Evolutionary conservation across 345 rosid species (phyloP).

Genomic region (Citrus glauca): DNA sequence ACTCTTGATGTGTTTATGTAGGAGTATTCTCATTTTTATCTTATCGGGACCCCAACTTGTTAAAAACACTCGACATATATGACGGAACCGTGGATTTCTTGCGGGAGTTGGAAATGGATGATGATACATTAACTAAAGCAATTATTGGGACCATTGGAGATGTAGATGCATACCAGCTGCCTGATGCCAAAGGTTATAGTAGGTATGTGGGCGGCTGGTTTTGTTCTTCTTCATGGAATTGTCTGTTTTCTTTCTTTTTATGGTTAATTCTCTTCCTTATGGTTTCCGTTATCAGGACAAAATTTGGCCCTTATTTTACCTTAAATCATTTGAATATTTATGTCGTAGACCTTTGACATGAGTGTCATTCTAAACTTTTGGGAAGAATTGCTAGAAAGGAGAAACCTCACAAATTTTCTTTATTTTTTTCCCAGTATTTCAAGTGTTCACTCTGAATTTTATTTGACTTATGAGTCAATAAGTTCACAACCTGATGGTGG

Average conservation of each 20-base stretch:
- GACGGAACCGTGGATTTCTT: conserved; percentile 86
- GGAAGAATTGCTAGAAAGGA: not conserved
- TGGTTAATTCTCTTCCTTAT: not conserved
- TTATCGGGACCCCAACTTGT: conserved; percentile 88
- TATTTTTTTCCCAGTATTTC: not conserved
- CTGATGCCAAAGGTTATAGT: conserved; percentile 98
- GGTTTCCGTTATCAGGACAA: not conserved
- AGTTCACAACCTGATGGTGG: not conserved
- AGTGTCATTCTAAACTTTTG: not conserved
- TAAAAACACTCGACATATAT: conserved; percentile 83
- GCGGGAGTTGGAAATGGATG: conserved; percentile 74
- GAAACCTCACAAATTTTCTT: not conserved
- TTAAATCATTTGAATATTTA: not conserved
- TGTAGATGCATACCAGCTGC: conserved; percentile 90
- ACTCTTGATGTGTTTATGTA: conserved; percentile 21
- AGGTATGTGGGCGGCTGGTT: conserved; percentile 45
- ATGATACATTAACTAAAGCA: conserved; percentile 83
- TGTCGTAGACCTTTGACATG: not conserved
- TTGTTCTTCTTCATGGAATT: not conserved
- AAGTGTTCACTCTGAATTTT: not conserved
- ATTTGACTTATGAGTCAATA: not conserved
- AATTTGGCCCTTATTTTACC: not conserved
- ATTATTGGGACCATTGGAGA: conserved; percentile 96
- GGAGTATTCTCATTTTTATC: conserved; percentile 88
- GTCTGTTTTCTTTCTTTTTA: not conserved